Base-by-base conservation (phyloP, 345 rosid genomes). In the Arabidopsis suecica region DNA sequence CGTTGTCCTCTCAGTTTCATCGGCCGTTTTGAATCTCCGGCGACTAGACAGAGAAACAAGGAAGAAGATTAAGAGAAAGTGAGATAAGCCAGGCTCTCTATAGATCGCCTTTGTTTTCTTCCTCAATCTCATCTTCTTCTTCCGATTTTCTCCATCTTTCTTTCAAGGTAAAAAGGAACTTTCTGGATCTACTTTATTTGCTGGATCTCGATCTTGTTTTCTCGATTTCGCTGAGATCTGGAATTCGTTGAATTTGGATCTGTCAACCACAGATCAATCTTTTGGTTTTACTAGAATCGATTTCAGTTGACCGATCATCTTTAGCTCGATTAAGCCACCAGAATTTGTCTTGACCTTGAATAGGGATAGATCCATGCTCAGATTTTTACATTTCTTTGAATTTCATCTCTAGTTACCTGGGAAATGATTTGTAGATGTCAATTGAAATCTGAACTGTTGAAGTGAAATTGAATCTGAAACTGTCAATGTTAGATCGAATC, bases 1-100 rank as follows among this genome's bases (percentile, higher is more conserved):
- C 60, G 36, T 63, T 63, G 16, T 77, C 48, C 45, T 63, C 67
- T 64, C 66, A 77, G 23, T 70, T 54, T 56, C 75, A 70, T 49
- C 61, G 73, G 77, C 69, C 77, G 73, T 65, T 71, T 50, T 5
- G 7, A 9, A 40, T 72, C 77, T 65, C 77, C 81, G 77, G 81
- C 64, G 69, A 72, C 64, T 40, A 48, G 65, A 36, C 49, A 71
- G 66, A 70, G 57, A 7, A 37, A 18, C 20, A 41, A 20, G 13
- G 70, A 73, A 59, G 64, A 16, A 14, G 30, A 9, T 11, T 3
- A 22, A 71, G 65, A 40, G 38, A 22, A 48, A 32, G 13, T 22
- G 20, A 72, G 45, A 63, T 16, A 45, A 63, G 3, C 16, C 60
- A 54, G 72, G 45, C 55, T 51, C 28, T 51, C 20, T 18, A 13